Percentiles rank a stretch among this genome's conserved stretches.
phyloP scores from a whole-genome alignment of 176 grass and related monocot genomes.

The Ampelocalamus luodianensis region DNA sequence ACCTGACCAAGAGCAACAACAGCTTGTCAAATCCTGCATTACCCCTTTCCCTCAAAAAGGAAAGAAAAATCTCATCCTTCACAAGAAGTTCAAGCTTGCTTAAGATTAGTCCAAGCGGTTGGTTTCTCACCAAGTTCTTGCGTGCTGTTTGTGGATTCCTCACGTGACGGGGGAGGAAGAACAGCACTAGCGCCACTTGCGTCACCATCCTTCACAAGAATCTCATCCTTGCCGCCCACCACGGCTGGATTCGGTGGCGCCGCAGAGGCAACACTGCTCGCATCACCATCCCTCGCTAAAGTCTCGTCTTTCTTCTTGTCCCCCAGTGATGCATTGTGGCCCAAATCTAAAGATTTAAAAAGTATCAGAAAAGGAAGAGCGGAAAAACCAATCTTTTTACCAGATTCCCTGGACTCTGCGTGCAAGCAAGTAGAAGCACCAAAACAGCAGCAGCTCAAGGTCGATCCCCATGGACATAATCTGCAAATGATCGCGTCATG shows the following conservation, averaged over 20 bases:
- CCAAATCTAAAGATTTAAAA: slow-evolving; percentile 41
- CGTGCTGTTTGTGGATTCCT: slow-evolving; percentile 46
- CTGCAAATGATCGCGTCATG: background rate
- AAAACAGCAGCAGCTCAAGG: background rate
- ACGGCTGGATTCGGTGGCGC: background rate
- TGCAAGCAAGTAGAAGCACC: slow-evolving; percentile 7
- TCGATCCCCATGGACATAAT: background rate
- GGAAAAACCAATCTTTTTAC: background rate
- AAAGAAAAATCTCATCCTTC: background rate
- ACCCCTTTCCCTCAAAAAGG: background rate
- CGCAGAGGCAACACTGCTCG: background rate
- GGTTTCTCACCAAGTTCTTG: slow-evolving; percentile 33
- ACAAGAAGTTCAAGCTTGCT: background rate
- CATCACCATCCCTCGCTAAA: slow-evolving; percentile 29
- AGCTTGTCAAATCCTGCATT: slow-evolving; percentile 16
- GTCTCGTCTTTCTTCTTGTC: slow-evolving; percentile 26
- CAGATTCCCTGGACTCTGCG: slow-evolving; percentile 31
- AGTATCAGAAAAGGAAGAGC: background rate
- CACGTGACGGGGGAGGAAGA: slow-evolving; percentile 37
- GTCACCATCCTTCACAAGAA: slow-evolving; percentile 17
- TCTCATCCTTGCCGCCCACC: background rate
- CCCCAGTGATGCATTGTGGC: slow-evolving; percentile 31
- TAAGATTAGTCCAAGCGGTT: background rate
- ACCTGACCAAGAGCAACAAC: slow-evolving; percentile 31
- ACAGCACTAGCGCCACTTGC: background rate